Base-by-base conservation (phyloP, 305 asterid genomes). In the Fraxinus angustifolia region DNA sequence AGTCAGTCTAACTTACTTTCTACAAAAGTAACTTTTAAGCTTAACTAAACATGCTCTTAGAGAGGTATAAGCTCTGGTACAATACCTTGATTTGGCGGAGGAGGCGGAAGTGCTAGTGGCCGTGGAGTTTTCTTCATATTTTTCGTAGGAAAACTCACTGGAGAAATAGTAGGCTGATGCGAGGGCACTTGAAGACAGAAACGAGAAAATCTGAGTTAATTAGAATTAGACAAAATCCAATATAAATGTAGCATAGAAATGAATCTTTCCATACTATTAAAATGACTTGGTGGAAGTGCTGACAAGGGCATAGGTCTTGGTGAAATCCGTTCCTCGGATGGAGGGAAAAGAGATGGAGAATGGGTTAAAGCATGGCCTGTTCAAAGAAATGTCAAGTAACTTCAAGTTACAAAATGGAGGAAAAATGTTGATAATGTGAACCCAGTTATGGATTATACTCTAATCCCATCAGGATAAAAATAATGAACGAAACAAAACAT, bases 71-170 rank as follows among this genome's bases (percentile, higher is more conserved):
- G 75, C 34, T 8, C 19, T 28, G 58, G 40, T 7, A 53, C 5
- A 34, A 31, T 84, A 93, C 98, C 97, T 82, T 85, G 88, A 83
- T 89, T 89, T 70, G 94, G 98, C 81, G 98, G 98, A 5, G 97
- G 97, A 26, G 93, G 96, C 30, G 98, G 97, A 33, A 91, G 87
- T 80, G 88, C 75, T 81, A 91, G 92, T 68, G 94, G 91, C 73
- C 91, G 88, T 77, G 85, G 91, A 73, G 87, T 60, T 84, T 56
- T 85, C 75, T 45, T 79, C 72, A 77, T 79, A 71, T 80, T 86
- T 75, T 73, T 84, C 78, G 58, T 38, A 10, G 87, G 87, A 76
- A 87, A 84, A 79, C 86, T 85, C 71, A 56, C 31, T 19, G 98
- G 97, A 42, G 94, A 88, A 80, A 89, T 73, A 6, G 84, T 82